Evolutionary conservation across 2,329 filamentous ascomycete genomes (phyloP), one percentile per base, ranked within the genome.

Genomic region (Clonostachys rosea): DNA sequence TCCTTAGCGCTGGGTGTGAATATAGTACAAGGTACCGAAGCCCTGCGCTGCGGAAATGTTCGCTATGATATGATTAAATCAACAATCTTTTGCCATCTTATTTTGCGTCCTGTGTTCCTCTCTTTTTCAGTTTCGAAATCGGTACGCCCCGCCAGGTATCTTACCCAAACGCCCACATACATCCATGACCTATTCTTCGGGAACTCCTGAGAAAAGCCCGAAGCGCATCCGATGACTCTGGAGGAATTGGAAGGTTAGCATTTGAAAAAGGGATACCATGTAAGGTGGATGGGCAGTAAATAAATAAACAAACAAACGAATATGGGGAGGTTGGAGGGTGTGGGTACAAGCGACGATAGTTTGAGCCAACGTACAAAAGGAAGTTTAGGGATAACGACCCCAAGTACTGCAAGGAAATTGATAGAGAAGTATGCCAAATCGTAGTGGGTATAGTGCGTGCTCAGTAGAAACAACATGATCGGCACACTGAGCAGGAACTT

Each of bases 381-480:
- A 56, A 99, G 74, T 73, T 99, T 99, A 39, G 94, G 94, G 64
- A 99, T 94, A 49, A 99, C 88, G 47, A 99, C 94, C 41, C 80
- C 90, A 62, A 99, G 73, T 37, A 95, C 89, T 48, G 94, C 94
- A 59, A 96, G 72, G 65, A 95, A 92, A 73, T 99, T 99, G 73
- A 99, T 94, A 59, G 88, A 90, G 64, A 99, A 99, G 70, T 96
- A 97, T 41, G 90, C 88, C 64, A 96, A 69, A 70, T 96, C 92
- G 75, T 97, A 99, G 70, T 97, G 92, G 42, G 94, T 97, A 71
- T 97, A 99, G 70, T 99, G 94, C 20, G 94, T 99, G 79, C 92
- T 97, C 59, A 97, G 77, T 47, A 99, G 79, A 68, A 99, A 99
- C 53, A 99, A 79, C 54, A 91, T 80, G 59, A 99, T 95, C 37